Base-by-base conservation (phyloP, 352 stramenopile genomes). In the Pythium dissotocum region DNA sequence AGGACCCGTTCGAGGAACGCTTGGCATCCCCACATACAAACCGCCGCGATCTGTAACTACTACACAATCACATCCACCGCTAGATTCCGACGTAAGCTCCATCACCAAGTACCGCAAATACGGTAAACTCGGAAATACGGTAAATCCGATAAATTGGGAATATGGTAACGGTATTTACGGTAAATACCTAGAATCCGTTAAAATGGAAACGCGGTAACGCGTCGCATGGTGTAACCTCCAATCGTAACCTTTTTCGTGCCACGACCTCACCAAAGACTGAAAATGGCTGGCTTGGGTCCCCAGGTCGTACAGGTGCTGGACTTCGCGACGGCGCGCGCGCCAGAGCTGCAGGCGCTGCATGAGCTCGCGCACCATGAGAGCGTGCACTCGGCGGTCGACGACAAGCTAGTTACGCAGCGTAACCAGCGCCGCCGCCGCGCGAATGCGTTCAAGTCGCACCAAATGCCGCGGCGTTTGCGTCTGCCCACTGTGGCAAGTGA, bases 301-400 rank as follows among this genome's bases (percentile, higher is more conserved):
- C 78, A 83, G 63, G 77, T 94, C 64, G 59, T 90, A 51, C 82
- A 93, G 68, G 87, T 94, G 82, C 83, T 94, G 35, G 81, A 93
- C 36, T 93, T 94, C 58, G 84, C 87, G 24, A 76, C 67, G 36
- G 79, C 81, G 38, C 86, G 86, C 33, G 86, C 84, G 42, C 80
- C 80, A 8, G 86, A 94, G 79, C 83, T 94, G 9, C 78, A 88
- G 66, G 82, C 84, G 58, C 75, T 94, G 46, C 80, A 91, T 8
- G 84, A 93, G 46, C 40, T 87, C 2, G 78, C 84, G 10, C 78
- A 82, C 21, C 69, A 80, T 35, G 51, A 55, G 14, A 35, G 59
- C 1, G 44, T 87, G 16, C 16, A 40, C 0, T 59, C 65, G 21
- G 38, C 46, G 0, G 73, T 62, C 2, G 83, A 87, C n/a, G 62